Base-by-base conservation (phyloP, 805 yeast species). In the Millerago galiae region DNA sequence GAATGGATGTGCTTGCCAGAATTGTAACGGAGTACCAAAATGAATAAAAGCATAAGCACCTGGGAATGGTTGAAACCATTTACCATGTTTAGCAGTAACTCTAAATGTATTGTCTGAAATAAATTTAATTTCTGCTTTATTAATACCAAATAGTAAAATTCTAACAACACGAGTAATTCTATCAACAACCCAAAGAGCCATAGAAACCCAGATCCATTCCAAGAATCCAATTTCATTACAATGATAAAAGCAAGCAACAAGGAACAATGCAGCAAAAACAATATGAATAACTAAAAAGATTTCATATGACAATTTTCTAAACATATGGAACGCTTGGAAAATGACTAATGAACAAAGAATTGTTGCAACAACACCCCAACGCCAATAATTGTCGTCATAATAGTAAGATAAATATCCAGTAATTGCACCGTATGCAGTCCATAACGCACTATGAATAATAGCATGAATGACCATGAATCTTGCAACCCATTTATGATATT, bases 1-100 rank as follows among this genome's bases (percentile, higher is more conserved):
- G 60, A 83, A 81, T 10, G 89, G 89, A 56, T 82, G 87, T 8
- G 81, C 72, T 57, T 81, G 85, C 77, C 79, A 79, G 55, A 79
- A 75, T 39, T 67, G 59, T 2, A 59, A 52, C 16, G 71, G 65
- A 33, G 73, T 62, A 41, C 79, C 49, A 56, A 81, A 76, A 59
- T 79, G 72, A 30, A 83, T 59, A 50, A 67, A 81, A 2, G 70
- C 75, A 53, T 62, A 74, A 13, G 72, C 63, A 33, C 83, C 82
- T 4, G 85, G 79, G 38, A 29, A 29, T 12, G 31, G 8, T 13
- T 29, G 8, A 13, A 29, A 29, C 9, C 14, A 29, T n/a, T 13
- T 29, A 14, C 14, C 14, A 29, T 29, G 31, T 29, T 29, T 13
- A 7, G 15, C 31, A 29, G 31, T 29, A n/a, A 29, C 31, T 29